Conservation (phyloP, 2,329 filamentous ascomycete species). For the Penicillium sp. region DNA sequence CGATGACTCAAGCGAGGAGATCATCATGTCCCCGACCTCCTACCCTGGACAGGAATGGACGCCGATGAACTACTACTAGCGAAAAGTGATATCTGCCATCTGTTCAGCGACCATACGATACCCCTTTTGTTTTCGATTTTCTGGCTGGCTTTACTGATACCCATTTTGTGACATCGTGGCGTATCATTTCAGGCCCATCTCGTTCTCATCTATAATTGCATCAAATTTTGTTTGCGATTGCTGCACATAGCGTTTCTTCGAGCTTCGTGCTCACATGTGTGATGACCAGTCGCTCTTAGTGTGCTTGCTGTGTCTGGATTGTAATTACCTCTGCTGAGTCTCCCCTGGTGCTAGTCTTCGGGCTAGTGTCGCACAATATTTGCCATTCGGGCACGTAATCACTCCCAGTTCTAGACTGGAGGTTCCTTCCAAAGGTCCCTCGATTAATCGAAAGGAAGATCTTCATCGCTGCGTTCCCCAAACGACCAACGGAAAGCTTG, state of each 20-base stretch:
- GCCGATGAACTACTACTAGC: slow-evolving; percentile 32
- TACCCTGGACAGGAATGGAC: slow-evolving; percentile 55
- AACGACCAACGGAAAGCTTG: neutral
- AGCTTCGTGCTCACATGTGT: neutral
- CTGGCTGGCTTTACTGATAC: slow-evolving; percentile 5
- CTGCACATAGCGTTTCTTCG: neutral
- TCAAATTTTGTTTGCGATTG: neutral
- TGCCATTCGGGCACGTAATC: neutral
- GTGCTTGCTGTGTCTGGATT: neutral
- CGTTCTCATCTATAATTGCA: neutral
- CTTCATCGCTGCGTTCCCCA: neutral
- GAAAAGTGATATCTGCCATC: neutral
- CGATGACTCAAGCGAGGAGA: slow-evolving; percentile 50
- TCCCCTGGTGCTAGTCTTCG: neutral
- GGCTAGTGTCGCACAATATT: neutral
- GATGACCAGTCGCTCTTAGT: neutral
- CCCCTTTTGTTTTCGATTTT: neutral
- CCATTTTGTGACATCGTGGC: neutral
- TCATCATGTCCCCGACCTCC: slow-evolving; percentile 53
- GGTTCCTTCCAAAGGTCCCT: neutral
- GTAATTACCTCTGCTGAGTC: neutral
- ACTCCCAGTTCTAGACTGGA: too few relatives aligned
- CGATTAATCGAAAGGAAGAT: neutral
- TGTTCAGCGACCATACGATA: slow-evolving; percentile 4
- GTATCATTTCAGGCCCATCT: neutral